A percentile compares a stretch with the other conserved stretches of the same genome.
phyloP scores from a whole-genome alignment of 495 filamentous ascomycete genomes.

The Friedmanniomyces simplex region DNA sequence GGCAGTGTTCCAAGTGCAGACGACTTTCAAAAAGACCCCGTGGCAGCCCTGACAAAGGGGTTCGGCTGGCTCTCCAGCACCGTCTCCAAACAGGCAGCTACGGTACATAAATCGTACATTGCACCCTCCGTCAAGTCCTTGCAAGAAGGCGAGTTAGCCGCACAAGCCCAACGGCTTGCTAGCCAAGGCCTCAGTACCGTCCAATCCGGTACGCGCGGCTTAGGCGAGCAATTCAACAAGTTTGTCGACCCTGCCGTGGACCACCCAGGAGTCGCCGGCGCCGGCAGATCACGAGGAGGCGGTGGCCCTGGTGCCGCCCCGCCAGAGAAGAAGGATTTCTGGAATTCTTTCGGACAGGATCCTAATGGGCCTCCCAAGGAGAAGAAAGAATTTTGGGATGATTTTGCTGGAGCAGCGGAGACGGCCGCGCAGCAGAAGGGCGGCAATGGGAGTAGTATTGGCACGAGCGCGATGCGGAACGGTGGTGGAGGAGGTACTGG shows the following conservation, averaged over 20 bases:
- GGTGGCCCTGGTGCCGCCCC: background rate
- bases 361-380: constrained; percentile 28
- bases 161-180: constrained; percentile 66
- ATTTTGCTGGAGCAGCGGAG: constrained; percentile 35
- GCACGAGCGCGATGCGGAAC: constrained; percentile 50
- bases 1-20: constrained; percentile 50
- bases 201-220: constrained; percentile 55
- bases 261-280: constrained; percentile 1
- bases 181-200: constrained; percentile 52
- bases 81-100: constrained; percentile 80
- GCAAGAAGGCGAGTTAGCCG: constrained; percentile 56
- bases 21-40: constrained; percentile 82
- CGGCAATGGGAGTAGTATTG: constrained; percentile 38
- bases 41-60: constrained; percentile 79
- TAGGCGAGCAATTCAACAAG: constrained; percentile 63
- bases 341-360: constrained; percentile 32
- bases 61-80: constrained; percentile 87
- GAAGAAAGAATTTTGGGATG: constrained; percentile 59
- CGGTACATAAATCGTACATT: constrained; percentile 76
- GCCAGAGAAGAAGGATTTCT: constrained; percentile 67
- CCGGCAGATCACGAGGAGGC: background rate
- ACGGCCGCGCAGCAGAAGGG: constrained; percentile 12
- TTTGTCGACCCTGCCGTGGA: constrained; percentile 64
- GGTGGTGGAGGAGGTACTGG: constrained; percentile 5
- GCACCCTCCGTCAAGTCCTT: constrained; percentile 84